Evolutionary conservation across 148 eudicot species (phyloP).

Genomic region (Amaranthus cruentus): DNA sequence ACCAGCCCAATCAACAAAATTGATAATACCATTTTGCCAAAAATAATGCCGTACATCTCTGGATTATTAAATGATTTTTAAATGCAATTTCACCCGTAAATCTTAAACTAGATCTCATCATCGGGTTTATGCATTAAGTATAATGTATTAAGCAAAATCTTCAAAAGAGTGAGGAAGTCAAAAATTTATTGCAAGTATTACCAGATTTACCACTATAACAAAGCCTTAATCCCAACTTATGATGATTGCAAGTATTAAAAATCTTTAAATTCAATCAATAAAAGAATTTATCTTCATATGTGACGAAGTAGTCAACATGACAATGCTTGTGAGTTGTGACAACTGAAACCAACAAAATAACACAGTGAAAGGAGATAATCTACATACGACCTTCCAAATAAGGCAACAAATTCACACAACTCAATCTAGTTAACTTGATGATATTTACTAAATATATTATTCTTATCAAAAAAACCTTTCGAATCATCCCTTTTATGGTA

Average conservation of each 20-base stretch:
- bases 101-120: neutral
- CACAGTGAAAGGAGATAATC: neutral
- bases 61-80: neutral
- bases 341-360: neutral
- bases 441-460: neutral
- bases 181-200: neutral
- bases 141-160: neutral
- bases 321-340: neutral
- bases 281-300: neutral
- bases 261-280: neutral
- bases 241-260: no score
- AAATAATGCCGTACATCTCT: neutral
- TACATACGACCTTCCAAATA: neutral
- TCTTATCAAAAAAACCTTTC: neutral
- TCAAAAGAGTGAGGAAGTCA: neutral
- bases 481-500: neutral
- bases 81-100: neutral
- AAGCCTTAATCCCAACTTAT: no score
- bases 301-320: neutral
- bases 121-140: neutral
- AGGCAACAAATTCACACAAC: neutral
- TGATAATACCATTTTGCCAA: neutral
- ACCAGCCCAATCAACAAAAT: neutral
- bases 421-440: neutral
- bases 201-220: neutral